Evolutionary conservation across 2,329 filamentous ascomycete genomes (phyloP), one percentile per base, ranked within the genome.

Genomic region (Trichoderma harzianum): DNA sequence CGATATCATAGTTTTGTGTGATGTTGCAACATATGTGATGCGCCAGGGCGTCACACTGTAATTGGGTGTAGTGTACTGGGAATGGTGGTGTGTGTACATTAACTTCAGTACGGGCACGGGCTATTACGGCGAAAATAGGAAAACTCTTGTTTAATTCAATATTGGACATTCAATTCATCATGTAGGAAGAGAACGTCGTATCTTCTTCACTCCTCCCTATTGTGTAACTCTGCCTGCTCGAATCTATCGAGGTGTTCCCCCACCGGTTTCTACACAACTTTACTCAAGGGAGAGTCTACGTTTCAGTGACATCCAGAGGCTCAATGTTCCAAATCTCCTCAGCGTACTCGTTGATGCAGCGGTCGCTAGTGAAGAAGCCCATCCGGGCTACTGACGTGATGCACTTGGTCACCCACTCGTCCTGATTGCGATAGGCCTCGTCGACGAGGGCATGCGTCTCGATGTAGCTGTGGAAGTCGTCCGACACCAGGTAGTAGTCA

Each of bases 281-380:
- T 26, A 28, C 28, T 16, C 61, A n/a, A 26, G 32, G 24, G 26
- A 32, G 43, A 53, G 14, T 74, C 72, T 78, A 81, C 32, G 36
- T 39, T 18, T 82, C 78, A 57, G 84, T 82, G 34, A 84, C 84
- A 39, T 83, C 82, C 69, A 96, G 81, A 32, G 95, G 95, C 85
- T 98, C 95, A 51, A 97, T 86, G 79, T 98, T 98, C 96, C 96
- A 99, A 81, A 99, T 98, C 74, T 88, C 91, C 81, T 99, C 95
- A 0, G 96, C 96, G 83, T 99, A 99, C 86, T 98, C 95, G 78
- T 95, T 93, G 81, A 98, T 98, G 83, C 95, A 97, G 51, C 95
- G 89, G 81, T 98, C 95, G 74, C 92, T 95, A 76, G 91, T 95
- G 86, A 98, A 98, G 89, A 98, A 98, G 47, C 95, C 96, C 96